Conservation (phyloP, 2,329 filamentous ascomycete genomes). For the Fusarium sacchari region DNA sequence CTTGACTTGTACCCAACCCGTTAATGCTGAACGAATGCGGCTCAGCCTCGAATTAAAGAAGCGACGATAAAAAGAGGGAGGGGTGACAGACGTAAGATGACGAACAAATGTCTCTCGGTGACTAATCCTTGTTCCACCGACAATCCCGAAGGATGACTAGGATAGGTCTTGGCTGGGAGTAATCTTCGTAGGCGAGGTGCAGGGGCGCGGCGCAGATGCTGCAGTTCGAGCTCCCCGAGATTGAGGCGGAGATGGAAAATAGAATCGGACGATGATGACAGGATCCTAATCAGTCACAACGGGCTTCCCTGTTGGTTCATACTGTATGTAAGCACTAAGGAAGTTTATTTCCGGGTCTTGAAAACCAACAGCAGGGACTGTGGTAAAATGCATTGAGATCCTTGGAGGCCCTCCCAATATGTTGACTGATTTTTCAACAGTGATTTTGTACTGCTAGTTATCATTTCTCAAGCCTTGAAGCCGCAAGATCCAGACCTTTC, state of each 20-base stretch:
- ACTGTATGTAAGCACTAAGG: background rate
- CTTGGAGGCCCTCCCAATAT: too few relatives aligned
- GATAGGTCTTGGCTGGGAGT: background rate
- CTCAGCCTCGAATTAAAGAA: background rate
- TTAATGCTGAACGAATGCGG: background rate
- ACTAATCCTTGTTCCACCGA: background rate
- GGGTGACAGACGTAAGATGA: background rate
- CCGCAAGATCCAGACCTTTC: background rate
- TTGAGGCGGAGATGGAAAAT: background rate
- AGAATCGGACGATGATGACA: background rate
- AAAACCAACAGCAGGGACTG: background rate
- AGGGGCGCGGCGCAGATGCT: background rate
- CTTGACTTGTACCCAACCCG: too few relatives aligned
- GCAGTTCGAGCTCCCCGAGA: background rate
- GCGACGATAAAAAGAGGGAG: background rate
- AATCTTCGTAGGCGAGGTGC: background rate
- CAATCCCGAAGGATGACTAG: background rate
- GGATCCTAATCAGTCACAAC: background rate
- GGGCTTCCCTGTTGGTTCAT: background rate
- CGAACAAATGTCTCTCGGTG: background rate
- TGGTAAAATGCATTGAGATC: background rate
- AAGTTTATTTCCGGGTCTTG: background rate
- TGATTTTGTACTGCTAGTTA: background rate
- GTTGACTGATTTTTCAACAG: background rate
- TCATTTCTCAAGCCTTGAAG: background rate